Evolutionary conservation across 345 rosid genomes (phyloP).

Genomic region (Citrus glauca): DNA sequence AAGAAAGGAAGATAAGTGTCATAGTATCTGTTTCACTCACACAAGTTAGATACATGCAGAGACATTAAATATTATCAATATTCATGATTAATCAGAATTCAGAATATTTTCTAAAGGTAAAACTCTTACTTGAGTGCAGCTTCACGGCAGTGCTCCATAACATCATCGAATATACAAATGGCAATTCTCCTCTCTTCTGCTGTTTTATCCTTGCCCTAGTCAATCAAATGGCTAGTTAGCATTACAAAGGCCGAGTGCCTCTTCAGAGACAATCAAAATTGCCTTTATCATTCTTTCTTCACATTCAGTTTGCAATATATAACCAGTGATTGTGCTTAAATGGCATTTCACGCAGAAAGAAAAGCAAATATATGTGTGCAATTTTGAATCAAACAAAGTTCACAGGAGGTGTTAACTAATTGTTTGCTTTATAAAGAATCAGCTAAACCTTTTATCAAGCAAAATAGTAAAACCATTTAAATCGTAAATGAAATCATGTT

Average conservation of each 20-base stretch:
- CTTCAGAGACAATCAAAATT: background rate
- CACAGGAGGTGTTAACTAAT: background rate
- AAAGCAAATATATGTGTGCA: background rate
- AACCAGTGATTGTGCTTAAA: background rate
- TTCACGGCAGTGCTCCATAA: constrained; percentile 66
- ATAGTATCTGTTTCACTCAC: constrained; percentile 44
- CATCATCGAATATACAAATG: constrained; percentile 72
- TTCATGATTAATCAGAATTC: background rate
- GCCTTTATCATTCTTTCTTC: background rate
- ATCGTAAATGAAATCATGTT: background rate
- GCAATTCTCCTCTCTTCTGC: constrained; percentile 73
- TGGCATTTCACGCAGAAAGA: background rate
- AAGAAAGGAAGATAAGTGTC: constrained; percentile 64
- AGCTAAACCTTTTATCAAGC: background rate
- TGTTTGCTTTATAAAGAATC: background rate
- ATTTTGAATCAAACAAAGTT: background rate
- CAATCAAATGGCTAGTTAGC: constrained; percentile 12
- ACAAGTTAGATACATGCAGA: background rate
- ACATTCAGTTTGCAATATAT: background rate
- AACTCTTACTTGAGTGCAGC: constrained; percentile 51
- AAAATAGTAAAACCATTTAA: constrained; percentile 1
- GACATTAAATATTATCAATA: background rate
- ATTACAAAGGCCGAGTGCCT: background rate
- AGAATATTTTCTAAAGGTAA: background rate
- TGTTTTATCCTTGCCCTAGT: constrained; percentile 65